Base-by-base conservation (phyloP, 352 stramenopile genomes). In the Globisporangium acanthophoron region DNA sequence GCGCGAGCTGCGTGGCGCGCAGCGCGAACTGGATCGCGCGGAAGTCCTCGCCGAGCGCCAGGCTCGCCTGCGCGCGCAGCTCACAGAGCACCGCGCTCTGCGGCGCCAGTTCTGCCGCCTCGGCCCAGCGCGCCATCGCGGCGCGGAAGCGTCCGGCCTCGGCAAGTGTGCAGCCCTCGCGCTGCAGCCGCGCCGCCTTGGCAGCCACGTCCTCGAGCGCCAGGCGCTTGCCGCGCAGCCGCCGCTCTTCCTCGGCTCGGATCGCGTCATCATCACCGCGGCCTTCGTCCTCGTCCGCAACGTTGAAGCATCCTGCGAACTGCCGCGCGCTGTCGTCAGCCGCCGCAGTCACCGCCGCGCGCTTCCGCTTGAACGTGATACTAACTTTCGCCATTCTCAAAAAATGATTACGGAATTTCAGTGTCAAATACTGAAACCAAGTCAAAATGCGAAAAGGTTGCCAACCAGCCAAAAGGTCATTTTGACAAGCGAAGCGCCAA, bases 151-250 rank as follows among this genome's bases (percentile, higher is more conserved):
- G 73, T 2, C 74, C 80, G 69, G 54, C 71, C 51, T 91, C 83
- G 1, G 85, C 85, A 5, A 94, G 72, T 11, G 64, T 85, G 62
- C 89, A 89, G 60, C 85, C 85, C 57, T 94, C 85, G n/a, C 70
- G 62, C 56, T 91, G 78, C 13, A 94, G 58, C 37, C 82, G 77
- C 49, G 77, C 81, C 11, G 79, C 69, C 48, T 88, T 90, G 24
- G 64, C 62, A 3, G 37, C 13, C 1, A 56, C 57, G 61, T 94
- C 83, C 63, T 92, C 85, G 13, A 94, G 69, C 40, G 64, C 27
- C 29, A 76, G 41, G 1, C 50, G 45, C 46, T 51, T 64, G 13
- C 18, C 47, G 16, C 11, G 33, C 5, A 27, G 37, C 33, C 33
- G 27, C 4, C 20, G 46, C 1, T 67, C 44, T 29, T 49, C 44